Conservation (phyloP, 305 asterid species). For the Fraxinus albicans region DNA sequence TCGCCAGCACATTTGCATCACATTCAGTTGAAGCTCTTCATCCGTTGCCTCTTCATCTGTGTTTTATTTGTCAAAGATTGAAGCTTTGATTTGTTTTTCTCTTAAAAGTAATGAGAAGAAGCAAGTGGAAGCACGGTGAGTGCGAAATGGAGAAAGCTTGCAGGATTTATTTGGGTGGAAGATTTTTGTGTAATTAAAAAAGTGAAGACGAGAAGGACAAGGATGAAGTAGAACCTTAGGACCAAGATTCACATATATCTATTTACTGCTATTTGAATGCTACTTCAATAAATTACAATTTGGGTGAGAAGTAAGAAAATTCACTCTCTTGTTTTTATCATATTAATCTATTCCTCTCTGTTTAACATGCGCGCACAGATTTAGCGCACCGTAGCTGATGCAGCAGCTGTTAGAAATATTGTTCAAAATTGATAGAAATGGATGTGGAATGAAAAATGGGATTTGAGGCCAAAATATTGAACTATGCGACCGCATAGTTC, state of each 20-base stretch:
- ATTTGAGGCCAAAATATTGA: too few species aligned
- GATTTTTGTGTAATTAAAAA: not conserved
- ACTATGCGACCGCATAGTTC: too few species aligned
- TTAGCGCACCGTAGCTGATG: too few species aligned
- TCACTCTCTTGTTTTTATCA: too few species aligned
- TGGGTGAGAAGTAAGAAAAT: not conserved
- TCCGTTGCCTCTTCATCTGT: too few species aligned
- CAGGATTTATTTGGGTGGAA: too few species aligned
- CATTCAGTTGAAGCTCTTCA: slow-evolving; percentile 21
- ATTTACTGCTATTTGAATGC: not conserved
- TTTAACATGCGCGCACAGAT: too few species aligned
- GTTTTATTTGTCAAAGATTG: slow-evolving; percentile 4
- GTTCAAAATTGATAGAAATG: too few species aligned
- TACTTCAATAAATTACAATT: too few species aligned
- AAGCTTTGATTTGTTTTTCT: slow-evolving; percentile 20
- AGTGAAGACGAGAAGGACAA: slow-evolving; percentile 14
- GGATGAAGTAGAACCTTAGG: not conserved
- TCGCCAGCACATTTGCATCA: slow-evolving; percentile 53
- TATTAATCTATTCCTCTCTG: too few species aligned
- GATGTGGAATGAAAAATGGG: too few species aligned
- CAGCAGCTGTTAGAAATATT: too few species aligned
- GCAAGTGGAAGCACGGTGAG: not conserved
- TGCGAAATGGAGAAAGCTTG: slow-evolving; percentile 10
- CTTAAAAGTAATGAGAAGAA: not conserved
- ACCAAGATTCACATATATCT: slow-evolving; percentile 18